Conservation (phyloP, 2,329 filamentous ascomycete species). For the Diaporthe ampelina region DNA sequence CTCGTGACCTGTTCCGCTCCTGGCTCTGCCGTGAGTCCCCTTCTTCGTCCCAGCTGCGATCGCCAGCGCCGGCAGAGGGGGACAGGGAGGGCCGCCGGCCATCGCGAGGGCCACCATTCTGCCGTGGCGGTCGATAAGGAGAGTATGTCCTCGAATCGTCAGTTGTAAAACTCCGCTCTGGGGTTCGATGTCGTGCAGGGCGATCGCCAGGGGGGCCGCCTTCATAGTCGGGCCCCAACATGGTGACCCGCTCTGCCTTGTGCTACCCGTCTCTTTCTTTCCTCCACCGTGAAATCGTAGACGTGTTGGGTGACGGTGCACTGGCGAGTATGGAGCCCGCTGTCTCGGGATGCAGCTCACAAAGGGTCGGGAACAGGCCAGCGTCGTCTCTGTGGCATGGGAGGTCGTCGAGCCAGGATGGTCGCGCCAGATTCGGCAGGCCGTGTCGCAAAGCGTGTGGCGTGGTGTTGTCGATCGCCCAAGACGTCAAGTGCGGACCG, state of each 20-base stretch:
- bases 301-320: constrained; percentile 2
- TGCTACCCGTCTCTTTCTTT: constrained; percentile 39
- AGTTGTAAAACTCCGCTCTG: constrained; percentile 43
- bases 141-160: constrained; percentile 43
- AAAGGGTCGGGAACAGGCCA: constrained; percentile 38
- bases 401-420: constrained; percentile 24
- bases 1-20: constrained; percentile 71
- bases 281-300: constrained; percentile 29
- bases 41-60: constrained; percentile 43
- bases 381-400: constrained; percentile 40
- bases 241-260: constrained; percentile 43
- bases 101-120: constrained; percentile 45
- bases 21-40: constrained; percentile 62
- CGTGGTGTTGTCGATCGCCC: constrained; percentile 31
- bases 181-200: constrained; percentile 48
- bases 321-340: constrained; percentile 29
- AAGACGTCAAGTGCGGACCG: constrained; percentile 29
- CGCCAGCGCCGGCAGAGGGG: constrained; percentile 37
- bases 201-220: constrained; percentile 57
- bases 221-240: constrained; percentile 63
- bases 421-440: constrained; percentile 29
- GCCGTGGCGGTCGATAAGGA: constrained; percentile 47
- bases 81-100: constrained; percentile 41
- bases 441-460: constrained; percentile 38
- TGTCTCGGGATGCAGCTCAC: constrained; percentile 40